Evolutionary conservation across 2,329 filamentous ascomycete genomes (phyloP).

Genomic region (Nectriaceae sp.): DNA sequence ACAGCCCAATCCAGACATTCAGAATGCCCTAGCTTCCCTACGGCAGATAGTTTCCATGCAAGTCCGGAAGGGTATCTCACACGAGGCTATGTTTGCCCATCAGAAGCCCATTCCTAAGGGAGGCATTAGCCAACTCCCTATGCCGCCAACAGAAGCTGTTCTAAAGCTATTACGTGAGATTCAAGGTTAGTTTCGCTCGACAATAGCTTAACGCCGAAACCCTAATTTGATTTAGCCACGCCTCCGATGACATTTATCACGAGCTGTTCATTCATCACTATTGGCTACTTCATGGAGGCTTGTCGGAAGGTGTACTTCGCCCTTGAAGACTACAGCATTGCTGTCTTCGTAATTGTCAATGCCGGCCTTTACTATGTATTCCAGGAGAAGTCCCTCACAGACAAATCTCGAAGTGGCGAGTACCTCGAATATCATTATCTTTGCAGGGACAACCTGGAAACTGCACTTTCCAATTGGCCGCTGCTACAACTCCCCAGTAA

Average conservation of each 20-base stretch:
- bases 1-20: not conserved
- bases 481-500: constrained; percentile 1
- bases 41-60: constrained; percentile 3
- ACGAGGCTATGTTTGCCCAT: constrained; percentile 2
- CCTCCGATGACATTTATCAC: constrained; percentile 3
- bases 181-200: not conserved
- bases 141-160: constrained; percentile 3
- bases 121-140: not conserved
- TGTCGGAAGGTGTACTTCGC: constrained; percentile 5
- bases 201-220: not conserved
- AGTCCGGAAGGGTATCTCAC: not conserved
- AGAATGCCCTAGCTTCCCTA: constrained; percentile 5
- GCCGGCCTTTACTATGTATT: constrained; percentile 4
- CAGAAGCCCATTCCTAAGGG: not conserved
- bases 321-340: constrained; percentile 2
- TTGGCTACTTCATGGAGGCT: not conserved
- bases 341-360: constrained; percentile 5
- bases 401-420: not conserved
- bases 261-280: constrained; percentile 3
- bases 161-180: constrained; percentile 2
- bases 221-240: not conserved
- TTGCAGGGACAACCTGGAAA: constrained; percentile 6
- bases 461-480: constrained; percentile 3
- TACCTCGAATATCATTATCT: constrained; percentile 1
- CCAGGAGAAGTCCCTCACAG: constrained; percentile 1